Percentiles rank a stretch among this genome's conserved stretches.
Evolutionary conservation across 371 early-diverging fungal species (phyloP).

Genomic region (Thermomucor indicae-seudaticae): DNA sequence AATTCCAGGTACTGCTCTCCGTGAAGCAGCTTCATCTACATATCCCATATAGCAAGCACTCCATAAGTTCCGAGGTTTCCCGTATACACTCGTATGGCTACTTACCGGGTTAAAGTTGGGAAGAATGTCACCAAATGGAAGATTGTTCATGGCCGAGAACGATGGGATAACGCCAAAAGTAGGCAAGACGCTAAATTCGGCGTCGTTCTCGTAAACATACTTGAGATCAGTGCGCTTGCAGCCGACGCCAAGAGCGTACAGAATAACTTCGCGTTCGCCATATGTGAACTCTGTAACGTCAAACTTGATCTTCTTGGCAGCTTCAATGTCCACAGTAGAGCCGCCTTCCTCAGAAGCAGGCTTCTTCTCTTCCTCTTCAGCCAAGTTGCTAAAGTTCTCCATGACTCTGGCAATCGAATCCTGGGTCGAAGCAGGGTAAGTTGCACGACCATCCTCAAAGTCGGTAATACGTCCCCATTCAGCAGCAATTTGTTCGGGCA

Average conservation of each 20-base stretch:
- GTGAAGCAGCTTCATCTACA: slow-evolving; percentile 93
- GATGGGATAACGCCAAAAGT: slow-evolving; percentile 90
- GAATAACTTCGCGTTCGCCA: slow-evolving; percentile 84
- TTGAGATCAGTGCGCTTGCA: slow-evolving; percentile 81
- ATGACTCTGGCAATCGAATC: slow-evolving; percentile 84
- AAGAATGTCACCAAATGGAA: slow-evolving; percentile 73
- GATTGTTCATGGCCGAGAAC: slow-evolving; percentile 63
- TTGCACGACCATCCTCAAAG: slow-evolving; percentile 93
- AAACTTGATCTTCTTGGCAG: slow-evolving; percentile 56
- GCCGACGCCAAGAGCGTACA: slow-evolving; percentile 95
- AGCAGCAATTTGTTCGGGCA: slow-evolving; percentile 76
- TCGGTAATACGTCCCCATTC: slow-evolving; percentile 73
- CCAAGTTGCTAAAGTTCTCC: slow-evolving; percentile 65
- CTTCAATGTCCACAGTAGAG: slow-evolving; percentile 66
- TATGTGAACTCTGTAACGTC: slow-evolving; percentile 54
- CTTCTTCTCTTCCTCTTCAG: slow-evolving; percentile 28
- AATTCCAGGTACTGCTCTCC: slow-evolving; percentile 95
- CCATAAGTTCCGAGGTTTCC: background rate
- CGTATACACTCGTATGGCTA: background rate
- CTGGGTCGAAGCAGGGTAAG: slow-evolving; percentile 73
- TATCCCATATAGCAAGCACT: slow-evolving; percentile 6
- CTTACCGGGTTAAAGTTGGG: slow-evolving; percentile 86
- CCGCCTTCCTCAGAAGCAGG: no score
- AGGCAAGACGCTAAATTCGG: slow-evolving; percentile 79
- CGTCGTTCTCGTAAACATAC: slow-evolving; percentile 87